Base-by-base conservation (phyloP, 192 early-diverging fungal genomes). In the Thamnidium elegans region DNA sequence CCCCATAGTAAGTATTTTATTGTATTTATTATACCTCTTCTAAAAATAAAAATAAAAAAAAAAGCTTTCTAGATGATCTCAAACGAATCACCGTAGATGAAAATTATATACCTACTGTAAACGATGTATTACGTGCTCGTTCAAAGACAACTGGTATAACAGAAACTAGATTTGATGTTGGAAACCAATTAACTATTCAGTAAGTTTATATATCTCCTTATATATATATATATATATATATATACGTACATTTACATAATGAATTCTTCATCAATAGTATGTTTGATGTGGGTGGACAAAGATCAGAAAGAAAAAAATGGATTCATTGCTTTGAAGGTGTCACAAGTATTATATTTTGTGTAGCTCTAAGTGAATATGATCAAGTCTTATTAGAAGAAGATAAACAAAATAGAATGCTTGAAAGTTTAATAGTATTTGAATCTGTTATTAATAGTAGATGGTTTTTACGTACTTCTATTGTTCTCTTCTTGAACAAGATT, bases 71-170 rank as follows among this genome's bases (percentile, higher is more conserved):
- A 78, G 87, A 87, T 68, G 84, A 94, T 62, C 85, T 99, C 34
- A 86, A 92, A 61, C 84, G 96, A 61, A 90, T 99, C 42, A 93
- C 89, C 21, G 5, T 39, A 10, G 79, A 81, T 36, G 79, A 86
- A 42, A 85, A 93, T 65, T 99, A 96, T 69, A 73, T 91, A 52
- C 96, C 96, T 10, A 92, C 82, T 53, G 95, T 95, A 55, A 90
- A 92, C 62, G 96, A 99, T 69, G 93, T 99, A 21, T 81, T 99
- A 62, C 79, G 92, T 13, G 91, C 96, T 14, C 89, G 96, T 62
- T 92, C 94, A 50, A 99, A 96, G 78, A 97, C 96, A 3, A 99
- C 95, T 10, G 95, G 95, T 65, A 99, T 99, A 65, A 94, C 90
- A 13, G 96, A 99, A 79, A 96, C 93, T 26, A 87, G 81, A 82